Evolutionary conservation across 768 basidiomycete species (phyloP).

Genomic region (Coprinopsis sp.): DNA sequence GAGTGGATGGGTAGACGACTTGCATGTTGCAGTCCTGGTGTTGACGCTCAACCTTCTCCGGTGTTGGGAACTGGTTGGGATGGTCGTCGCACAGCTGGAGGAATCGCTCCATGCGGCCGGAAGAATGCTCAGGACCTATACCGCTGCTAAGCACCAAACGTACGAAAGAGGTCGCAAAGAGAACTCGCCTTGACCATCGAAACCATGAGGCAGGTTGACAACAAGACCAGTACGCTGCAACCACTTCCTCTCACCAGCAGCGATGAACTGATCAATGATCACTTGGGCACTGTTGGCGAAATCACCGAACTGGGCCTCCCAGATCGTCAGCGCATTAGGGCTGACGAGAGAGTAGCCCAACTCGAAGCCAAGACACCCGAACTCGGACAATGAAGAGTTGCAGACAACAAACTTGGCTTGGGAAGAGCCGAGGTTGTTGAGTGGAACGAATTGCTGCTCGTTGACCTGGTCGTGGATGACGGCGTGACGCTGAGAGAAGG

Average conservation of each 20-base stretch:
- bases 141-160: too few relatives aligned
- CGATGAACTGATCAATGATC: slow-evolving; percentile 99
- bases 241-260: slow-evolving; percentile 97
- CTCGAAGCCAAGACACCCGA: slow-evolving; percentile 92
- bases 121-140: slow-evolving; percentile 98
- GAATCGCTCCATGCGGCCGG: slow-evolving; percentile 93
- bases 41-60: slow-evolving; percentile 87
- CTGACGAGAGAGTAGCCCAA: slow-evolving; percentile 98
- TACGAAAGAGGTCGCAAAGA: too few relatives aligned
- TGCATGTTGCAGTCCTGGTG: slow-evolving; percentile 99
- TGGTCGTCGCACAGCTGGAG: slow-evolving; percentile 98
- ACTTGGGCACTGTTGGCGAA: slow-evolving; percentile 97
- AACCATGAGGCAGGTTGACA: slow-evolving; percentile 88
- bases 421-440: slow-evolving; percentile 79
- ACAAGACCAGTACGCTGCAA: slow-evolving; percentile 89
- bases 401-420: slow-evolving; percentile 94
- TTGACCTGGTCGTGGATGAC: slow-evolving; percentile 94
- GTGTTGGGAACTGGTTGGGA: slow-evolving; percentile 82
- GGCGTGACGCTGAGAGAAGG: slow-evolving; percentile 97
- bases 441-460: slow-evolving; percentile 83
- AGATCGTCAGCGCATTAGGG: slow-evolving; percentile 86
- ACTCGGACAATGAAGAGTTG: slow-evolving; percentile 97
- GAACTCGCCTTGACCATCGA: slow-evolving; percentile 98
- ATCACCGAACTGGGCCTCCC: slow-evolving; percentile 99
- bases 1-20: slow-evolving; percentile 95